phyloP scores from a whole-genome alignment of 2,329 filamentous ascomycete genomes.

The Sporothrix luriei region DNA sequence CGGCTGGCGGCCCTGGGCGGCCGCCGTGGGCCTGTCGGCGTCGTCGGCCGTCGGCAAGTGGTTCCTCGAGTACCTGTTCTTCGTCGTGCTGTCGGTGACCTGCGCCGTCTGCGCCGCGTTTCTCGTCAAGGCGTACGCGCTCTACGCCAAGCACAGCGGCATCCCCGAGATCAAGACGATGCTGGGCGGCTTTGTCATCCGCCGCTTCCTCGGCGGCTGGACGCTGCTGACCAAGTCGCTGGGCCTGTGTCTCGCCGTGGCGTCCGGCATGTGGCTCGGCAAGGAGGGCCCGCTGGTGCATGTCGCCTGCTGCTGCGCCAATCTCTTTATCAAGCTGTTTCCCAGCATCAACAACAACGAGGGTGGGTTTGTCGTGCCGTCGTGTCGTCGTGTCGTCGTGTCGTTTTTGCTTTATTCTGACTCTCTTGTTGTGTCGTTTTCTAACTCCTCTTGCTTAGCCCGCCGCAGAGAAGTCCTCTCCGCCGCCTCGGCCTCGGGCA shows the following conservation, averaged over 20 bases:
- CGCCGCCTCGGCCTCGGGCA: slow-evolving; percentile 86
- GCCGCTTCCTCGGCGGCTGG: slow-evolving; percentile 82
- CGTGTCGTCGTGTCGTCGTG: neutral
- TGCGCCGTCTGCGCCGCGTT: slow-evolving; percentile 78
- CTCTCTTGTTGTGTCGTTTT: neutral
- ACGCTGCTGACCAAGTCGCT: slow-evolving; percentile 87
- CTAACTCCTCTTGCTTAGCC: slow-evolving; percentile 15
- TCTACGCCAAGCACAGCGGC: slow-evolving; percentile 90
- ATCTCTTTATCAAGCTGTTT: slow-evolving; percentile 89
- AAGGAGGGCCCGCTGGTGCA: slow-evolving; percentile 96
- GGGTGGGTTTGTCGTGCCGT: slow-evolving; percentile 50
- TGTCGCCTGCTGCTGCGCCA: slow-evolving; percentile 94
- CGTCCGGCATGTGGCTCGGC: slow-evolving; percentile 92
- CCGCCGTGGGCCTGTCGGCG: slow-evolving; percentile 67
- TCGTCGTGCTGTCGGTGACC: slow-evolving; percentile 76
- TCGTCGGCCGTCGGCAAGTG: slow-evolving; percentile 66
- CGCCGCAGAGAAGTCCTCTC: slow-evolving; percentile 92
- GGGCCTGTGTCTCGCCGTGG: slow-evolving; percentile 85
- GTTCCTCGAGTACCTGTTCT: slow-evolving; percentile 85
- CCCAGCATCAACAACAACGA: slow-evolving; percentile 81
- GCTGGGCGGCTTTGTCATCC: slow-evolving; percentile 89
- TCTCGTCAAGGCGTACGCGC: slow-evolving; percentile 79
- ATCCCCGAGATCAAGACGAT: slow-evolving; percentile 98
- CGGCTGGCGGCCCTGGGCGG: slow-evolving; percentile 86
- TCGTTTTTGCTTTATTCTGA: neutral